Base-by-base conservation (phyloP, 805 yeast genomes). In the Limtongozyma cylindracea region DNA sequence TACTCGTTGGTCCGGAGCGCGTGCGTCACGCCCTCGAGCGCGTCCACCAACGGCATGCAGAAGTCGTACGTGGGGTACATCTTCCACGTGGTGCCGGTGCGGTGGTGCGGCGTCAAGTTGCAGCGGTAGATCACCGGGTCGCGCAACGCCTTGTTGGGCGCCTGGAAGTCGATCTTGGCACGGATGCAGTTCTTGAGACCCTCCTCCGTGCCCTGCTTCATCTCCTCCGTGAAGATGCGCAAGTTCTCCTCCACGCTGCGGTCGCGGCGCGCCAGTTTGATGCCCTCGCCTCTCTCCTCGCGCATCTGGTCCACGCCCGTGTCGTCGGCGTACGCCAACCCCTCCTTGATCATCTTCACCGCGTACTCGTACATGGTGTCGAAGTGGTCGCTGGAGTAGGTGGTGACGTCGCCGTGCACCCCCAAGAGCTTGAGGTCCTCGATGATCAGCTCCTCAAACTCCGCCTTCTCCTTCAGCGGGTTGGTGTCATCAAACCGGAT, bases 61-160 rank as follows among this genome's bases (percentile, higher is more conserved):
- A 88, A 88, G 45, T 88, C 99, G 43, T 88, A 88, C 12, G 99
- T 88, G 32, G 99, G 99, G 40, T 88, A 88, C 29, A 88, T 84
- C 49, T 73, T 77, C 99, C 99, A 88, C 47, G 76, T 76, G 40
- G 65, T 71, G 25, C 96, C 99, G 8, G 98, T 88, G 50, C 96
- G 70, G 48, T 84, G 91, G 48, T 88, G 98, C 16, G 80, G 64
- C 9, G 92, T 82, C 42, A 80, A 53, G 61, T 88, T 88, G 53
- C 92, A 73, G 61, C 99, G 69, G 70, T 82, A 88, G 36, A 88
- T 73, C 26, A 84, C 96, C 18, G 99, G 99, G 47, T 88, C 99
- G 54, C 99, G 71, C 41, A 88, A 53, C 23, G 98, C 73, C 56
- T 88, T 88, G 68, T 88, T 88, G 32, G 68, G 61, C 38, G 82